Conservation (phyloP, 306 rosid species). For the Alnus rubra region DNA sequence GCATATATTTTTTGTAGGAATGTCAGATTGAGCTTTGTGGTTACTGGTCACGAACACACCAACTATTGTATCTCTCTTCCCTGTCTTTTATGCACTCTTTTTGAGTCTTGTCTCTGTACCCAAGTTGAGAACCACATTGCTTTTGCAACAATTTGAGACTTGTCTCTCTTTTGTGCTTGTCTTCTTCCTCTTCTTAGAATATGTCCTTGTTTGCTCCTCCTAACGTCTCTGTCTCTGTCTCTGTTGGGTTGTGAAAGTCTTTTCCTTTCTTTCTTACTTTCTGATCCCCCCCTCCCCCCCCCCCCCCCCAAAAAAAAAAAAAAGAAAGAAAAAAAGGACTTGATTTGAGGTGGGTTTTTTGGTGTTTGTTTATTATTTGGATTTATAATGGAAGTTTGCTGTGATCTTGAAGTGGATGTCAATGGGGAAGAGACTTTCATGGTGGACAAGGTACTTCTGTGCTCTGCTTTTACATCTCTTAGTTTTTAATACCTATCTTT, state of each 20-base stretch:
- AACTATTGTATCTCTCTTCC: conserved; percentile 34
- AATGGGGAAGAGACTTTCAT: conserved; percentile 87
- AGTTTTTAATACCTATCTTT: background rate
- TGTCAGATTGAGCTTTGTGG: conserved; percentile 46
- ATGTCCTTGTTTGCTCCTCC: conserved; percentile 31
- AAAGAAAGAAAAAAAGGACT: conserved; percentile 14
- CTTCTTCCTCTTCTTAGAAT: conserved; percentile 63
- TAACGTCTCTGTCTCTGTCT: conserved; percentile 33
- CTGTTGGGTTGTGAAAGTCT: conserved; percentile 20
- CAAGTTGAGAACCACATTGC: conserved; percentile 40
- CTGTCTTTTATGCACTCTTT: conserved; percentile 51
- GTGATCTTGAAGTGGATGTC: conserved; percentile 91
- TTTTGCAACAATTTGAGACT: conserved; percentile 41
- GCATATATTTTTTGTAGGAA: conserved; percentile 38
- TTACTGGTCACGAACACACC: conserved; percentile 12
- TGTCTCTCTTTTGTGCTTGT: conserved; percentile 49
- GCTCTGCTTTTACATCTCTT: conserved; percentile 11
- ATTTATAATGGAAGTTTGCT: conserved; percentile 56
- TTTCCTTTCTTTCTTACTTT: conserved; percentile 5
- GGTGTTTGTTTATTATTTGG: background rate
- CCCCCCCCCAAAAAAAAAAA: too few species aligned
- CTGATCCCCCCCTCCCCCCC: conserved; percentile 19
- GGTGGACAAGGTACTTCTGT: conserved; percentile 69
- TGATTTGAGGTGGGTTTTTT: conserved; percentile 32
- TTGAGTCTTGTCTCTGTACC: conserved; percentile 49